Base-by-base conservation (phyloP, 257 asterid species). In the Orobanche coerulescens region DNA sequence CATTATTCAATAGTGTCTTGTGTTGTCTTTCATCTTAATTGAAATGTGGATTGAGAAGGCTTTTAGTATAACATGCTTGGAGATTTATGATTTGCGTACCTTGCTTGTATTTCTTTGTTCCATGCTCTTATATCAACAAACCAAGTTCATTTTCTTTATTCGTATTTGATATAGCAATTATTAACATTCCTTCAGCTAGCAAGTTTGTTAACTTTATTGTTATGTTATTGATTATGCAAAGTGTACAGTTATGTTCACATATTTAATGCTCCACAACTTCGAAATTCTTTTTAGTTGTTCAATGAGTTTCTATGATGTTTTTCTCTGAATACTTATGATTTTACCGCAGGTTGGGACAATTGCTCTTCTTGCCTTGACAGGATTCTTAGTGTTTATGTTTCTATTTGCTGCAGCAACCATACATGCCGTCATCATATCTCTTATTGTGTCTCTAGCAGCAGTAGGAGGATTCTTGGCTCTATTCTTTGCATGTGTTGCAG, bases 401-500 rank as follows among this genome's bases (percentile, higher is more conserved):
- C 83, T 88, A 80, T 83, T 88, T 43, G 72, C 68, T 28, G 87
- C 82, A 20, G 90, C 95, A 40, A 88, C 95, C 25, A 4, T 82
- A 64, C 85, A 86, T 49, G 95, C 94, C 15, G 65, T 86, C 11
- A 75, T 83, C 64, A 71, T 88, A 65, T 81, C 95, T 42, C 90
- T 88, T 69, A 84, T 85, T 6, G 57, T 80, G 77, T 79, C 95
- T 30, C 60, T 88, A 73, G 96, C 88, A 4, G 94, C 86, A 24
- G 90, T 86, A 5, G 96, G 96, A 50, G 95, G 95, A 60, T 85
- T 88, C 79, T 67, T 88, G 81, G 94, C 88, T 71, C 64, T 88
- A 37, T 88, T 88, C 87, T 85, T 88, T 62, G 47, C 84, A 53
- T 83, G 69, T 60, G 62, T 81, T 68, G 80, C 87, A 1, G 84